These are phyloP conservation scores for Orbilia brochopaga DNA, from an alignment of 2,329 filamentous ascomycete species.

Conservation along the genomic window DNA sequence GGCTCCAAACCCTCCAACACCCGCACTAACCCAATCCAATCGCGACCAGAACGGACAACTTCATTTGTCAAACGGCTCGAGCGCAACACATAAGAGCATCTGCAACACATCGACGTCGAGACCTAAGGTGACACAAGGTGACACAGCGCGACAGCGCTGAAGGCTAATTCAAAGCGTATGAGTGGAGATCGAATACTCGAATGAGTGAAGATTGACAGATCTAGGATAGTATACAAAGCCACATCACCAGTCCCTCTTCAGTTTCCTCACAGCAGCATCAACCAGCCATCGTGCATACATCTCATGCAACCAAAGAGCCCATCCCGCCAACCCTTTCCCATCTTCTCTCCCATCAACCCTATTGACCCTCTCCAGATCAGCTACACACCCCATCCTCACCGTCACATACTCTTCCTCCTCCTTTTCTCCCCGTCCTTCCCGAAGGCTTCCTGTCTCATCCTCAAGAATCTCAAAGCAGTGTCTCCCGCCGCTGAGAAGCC, in stretches of 20 bases:
- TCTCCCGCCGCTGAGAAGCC: slow-evolving; percentile 40
- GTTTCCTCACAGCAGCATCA: slow-evolving; percentile 31
- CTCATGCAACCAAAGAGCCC: slow-evolving; percentile 41
- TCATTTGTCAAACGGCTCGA: slow-evolving; percentile 12
- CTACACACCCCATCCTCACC: slow-evolving; percentile 41
- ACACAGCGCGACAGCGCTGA: neutral
- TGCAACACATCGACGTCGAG: neutral
- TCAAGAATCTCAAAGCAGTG: slow-evolving; percentile 42
- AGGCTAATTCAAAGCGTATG: too few species aligned
- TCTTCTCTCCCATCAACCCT: slow-evolving; percentile 16
- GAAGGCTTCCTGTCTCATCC: neutral
- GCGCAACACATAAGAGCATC: slow-evolving; percentile 19
- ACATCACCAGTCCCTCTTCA: slow-evolving; percentile 8
- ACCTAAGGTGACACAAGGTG: neutral
- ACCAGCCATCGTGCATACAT: slow-evolving; percentile 48
- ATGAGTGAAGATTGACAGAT: too few species aligned
- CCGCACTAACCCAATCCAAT: slow-evolving; percentile 19
- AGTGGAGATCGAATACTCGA: too few species aligned
- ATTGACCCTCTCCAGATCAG: slow-evolving; percentile 43
- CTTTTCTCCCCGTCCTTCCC: slow-evolving; percentile 1
- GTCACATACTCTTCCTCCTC: slow-evolving; percentile 22
- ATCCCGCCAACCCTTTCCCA: slow-evolving; percentile 34
- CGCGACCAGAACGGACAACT: neutral
- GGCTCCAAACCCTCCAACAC: slow-evolving; percentile 41
- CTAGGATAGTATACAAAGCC: neutral